These are phyloP conservation scores for Rhizophora mangle DNA, from an alignment of 345 rosid species.

Conservation along the genomic window DNA sequence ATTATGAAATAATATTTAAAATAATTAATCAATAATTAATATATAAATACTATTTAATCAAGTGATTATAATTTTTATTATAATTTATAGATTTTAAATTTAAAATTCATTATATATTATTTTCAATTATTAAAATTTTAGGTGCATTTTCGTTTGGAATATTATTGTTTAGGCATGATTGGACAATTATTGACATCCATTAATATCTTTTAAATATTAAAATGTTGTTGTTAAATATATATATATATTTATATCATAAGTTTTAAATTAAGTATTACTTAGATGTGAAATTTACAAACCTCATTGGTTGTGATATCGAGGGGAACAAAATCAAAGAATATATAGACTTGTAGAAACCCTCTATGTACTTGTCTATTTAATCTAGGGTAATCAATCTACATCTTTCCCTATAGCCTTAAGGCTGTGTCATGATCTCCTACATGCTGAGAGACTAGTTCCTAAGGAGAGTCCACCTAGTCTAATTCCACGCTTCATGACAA, in stretches of 20 bases:
- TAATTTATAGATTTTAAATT: too few relatives aligned
- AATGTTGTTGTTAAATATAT: not conserved
- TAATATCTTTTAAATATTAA: too few relatives aligned
- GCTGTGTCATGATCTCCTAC: not conserved
- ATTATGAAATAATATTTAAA: too few relatives aligned
- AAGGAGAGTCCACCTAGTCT: not conserved
- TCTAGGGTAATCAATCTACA: not conserved
- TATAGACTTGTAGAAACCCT: not conserved
- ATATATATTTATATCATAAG: not conserved
- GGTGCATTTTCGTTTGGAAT: too few relatives aligned
- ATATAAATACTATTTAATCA: too few relatives aligned
- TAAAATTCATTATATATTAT: too few relatives aligned
- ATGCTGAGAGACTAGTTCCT: not conserved
- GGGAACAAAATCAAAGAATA: not conserved
- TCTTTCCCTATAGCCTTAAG: not conserved
- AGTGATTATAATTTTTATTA: too few relatives aligned
- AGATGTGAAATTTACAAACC: not conserved
- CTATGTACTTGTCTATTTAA: too few relatives aligned
- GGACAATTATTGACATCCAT: too few relatives aligned
- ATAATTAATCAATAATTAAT: too few relatives aligned
- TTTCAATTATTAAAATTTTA: constrained; percentile 17
- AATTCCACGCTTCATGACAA: not conserved
- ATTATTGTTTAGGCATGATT: too few relatives aligned
- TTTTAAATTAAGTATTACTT: not conserved
- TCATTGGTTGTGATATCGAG: not conserved